phyloP scores from a whole-genome alignment of 2,329 filamentous ascomycete genomes.

The Gliomastix tumulicola region DNA sequence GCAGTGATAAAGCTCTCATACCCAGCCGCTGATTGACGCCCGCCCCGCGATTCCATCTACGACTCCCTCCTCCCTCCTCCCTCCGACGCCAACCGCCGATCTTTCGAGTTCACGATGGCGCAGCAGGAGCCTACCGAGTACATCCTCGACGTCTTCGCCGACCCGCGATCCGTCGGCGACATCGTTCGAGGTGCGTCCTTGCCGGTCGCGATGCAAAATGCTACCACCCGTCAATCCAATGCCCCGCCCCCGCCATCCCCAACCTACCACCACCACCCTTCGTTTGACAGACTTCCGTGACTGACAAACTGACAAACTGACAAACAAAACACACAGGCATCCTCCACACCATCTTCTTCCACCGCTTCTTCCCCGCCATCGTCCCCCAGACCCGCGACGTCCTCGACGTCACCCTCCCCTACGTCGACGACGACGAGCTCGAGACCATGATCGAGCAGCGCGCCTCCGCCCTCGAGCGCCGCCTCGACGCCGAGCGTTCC shows the following conservation, averaged over 20 bases:
- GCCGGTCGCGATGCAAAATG: no score
- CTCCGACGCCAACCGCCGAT: not conserved
- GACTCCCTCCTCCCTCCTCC: no score
- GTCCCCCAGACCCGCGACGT: constrained; percentile 79
- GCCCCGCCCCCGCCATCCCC: not conserved
- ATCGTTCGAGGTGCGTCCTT: constrained; percentile 94
- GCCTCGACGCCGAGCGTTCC: constrained; percentile 57
- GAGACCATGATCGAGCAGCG: constrained; percentile 91
- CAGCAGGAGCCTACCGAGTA: constrained; percentile 68
- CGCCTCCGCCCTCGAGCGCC: constrained; percentile 69
- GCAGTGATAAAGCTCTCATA: no score
- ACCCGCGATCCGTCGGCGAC: constrained; percentile 82
- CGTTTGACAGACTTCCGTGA: no score
- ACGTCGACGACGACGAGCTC: constrained; percentile 83
- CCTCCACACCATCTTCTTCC: constrained; percentile 97
- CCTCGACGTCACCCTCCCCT: constrained; percentile 82
- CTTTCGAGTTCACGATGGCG: no score
- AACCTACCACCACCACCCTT: no score
- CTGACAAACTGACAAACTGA: no score
- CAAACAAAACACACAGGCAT: constrained; percentile 45
- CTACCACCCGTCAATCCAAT: not conserved
- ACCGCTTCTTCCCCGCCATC: constrained; percentile 89
- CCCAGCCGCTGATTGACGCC: no score
- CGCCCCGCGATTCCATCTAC: no score
- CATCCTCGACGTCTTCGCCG: constrained; percentile 87